Percentiles rank a stretch among this genome's conserved stretches.
Conservation (phyloP, 768 basidiomycete species). For the Mycena amicta region DNA sequence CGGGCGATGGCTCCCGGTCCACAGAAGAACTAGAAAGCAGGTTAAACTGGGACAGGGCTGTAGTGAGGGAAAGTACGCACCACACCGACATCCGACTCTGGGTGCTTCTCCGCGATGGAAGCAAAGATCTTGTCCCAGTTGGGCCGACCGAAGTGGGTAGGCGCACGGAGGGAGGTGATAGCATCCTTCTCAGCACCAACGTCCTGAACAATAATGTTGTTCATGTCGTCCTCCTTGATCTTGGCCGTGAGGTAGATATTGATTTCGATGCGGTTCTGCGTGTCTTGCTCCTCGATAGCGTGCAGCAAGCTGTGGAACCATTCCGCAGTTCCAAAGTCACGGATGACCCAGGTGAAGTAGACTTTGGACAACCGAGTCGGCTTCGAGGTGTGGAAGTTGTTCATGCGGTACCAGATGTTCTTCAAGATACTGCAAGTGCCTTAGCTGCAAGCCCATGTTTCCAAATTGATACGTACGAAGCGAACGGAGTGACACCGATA, state of each 20-base stretch:
- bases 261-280: conserved; percentile 85
- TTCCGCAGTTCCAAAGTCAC: conserved; percentile 87
- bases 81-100: conserved; percentile 89
- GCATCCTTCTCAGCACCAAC: conserved; percentile 93
- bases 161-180: conserved; percentile 85
- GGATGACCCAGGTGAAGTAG: conserved; percentile 95
- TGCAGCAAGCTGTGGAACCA: conserved; percentile 95
- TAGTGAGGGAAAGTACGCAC: conserved; percentile 39
- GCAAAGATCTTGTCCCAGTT: conserved; percentile 81
- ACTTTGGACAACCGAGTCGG: conserved; percentile 87
- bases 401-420: conserved; percentile 96
- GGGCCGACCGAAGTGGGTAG: conserved; percentile 91
- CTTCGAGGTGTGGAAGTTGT: conserved; percentile 77
- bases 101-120: conserved; percentile 80
- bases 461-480: conserved; percentile 63
- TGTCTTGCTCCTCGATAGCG: conserved; percentile 93
- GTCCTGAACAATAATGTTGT: conserved; percentile 91
- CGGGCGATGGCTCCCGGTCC: conserved; percentile 57
- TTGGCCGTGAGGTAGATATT: conserved; percentile 92
- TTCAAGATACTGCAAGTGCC: conserved; percentile 66
- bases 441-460: neutral
- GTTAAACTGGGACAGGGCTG: neutral
- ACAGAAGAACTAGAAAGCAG: conserved; percentile 55
- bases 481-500: conserved; percentile 97
- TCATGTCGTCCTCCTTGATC: conserved; percentile 93